Percentiles rank a stretch among this genome's conserved stretches.
Conservation (phyloP, 345 rosid species). For the Gossypium anomalum region DNA sequence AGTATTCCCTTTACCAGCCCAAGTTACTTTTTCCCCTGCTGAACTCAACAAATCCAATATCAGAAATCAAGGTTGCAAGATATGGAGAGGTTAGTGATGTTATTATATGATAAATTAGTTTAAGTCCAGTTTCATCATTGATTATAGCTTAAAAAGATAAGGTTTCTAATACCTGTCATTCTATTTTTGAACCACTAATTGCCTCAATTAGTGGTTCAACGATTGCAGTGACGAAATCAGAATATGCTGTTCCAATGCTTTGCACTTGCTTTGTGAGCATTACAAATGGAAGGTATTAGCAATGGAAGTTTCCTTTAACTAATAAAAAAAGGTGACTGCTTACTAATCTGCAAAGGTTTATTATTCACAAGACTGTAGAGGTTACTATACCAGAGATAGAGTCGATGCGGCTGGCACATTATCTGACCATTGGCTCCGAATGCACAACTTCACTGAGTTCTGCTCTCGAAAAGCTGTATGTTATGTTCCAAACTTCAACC, state of each 20-base stretch:
- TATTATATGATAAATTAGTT: neutral
- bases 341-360: conserved; percentile 10
- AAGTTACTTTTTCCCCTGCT: conserved; percentile 43
- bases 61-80: conserved; percentile 51
- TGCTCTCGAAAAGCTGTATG: conserved; percentile 47
- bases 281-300: conserved; percentile 57
- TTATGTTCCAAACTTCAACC: neutral
- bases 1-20: conserved; percentile 27
- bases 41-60: conserved; percentile 25
- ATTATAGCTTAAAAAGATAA: neutral
- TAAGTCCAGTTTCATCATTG: neutral
- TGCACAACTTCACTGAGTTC: conserved; percentile 45
- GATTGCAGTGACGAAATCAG: conserved; percentile 53
- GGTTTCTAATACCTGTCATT: neutral
- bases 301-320: neutral
- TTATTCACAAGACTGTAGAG: conserved; percentile 41
- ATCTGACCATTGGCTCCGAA: conserved; percentile 60
- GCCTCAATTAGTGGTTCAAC: conserved; percentile 55
- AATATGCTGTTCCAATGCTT: conserved; percentile 44
- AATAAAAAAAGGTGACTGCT: neutral
- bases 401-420: conserved; percentile 74
- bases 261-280: conserved; percentile 31
- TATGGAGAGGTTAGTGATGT: conserved; percentile 47
- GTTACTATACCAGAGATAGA: conserved; percentile 73
- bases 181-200: conserved; percentile 25